Base-by-base conservation (phyloP, 306 rosid species). In the Fragaria ananassa region DNA sequence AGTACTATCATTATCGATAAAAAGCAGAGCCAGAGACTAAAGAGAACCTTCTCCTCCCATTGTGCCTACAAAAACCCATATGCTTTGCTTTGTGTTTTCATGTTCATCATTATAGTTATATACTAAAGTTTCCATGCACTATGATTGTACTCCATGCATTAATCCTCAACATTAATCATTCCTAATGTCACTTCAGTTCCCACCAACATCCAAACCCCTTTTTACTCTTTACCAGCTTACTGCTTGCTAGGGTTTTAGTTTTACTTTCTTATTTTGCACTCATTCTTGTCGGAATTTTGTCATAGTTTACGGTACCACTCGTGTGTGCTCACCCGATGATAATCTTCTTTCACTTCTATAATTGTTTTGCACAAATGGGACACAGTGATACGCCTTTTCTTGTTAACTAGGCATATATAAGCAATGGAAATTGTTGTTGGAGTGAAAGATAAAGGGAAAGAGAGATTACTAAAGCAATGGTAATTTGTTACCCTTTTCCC, bases 261-360 rank as follows among this genome's bases (percentile, higher is more conserved):
- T 42, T 42, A 42, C 46, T 42, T 42, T 41, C 25, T 54, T 21
- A 9, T 3, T n/a, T 47, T 56, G 29, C 75, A 56, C 64, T 41
- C 18, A 19, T 42, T 23, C 31, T 1, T 75, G 78, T 75, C 49
- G 56, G 54, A 50, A 10, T n/a, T 63, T 31, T 79, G 65, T 83
- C 74, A 37, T 45, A 57, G 76, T 76, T 82, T 61, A 34, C 67
- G 85, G 71, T 6, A 42, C 45, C 61, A 58, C 83, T 72, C 60
- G 83, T 79, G 83, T 79, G 31, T 23, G 2, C 6, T 14, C 17
- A 14, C 8, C 5, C 10, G 17, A 4, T 57, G 9, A 21, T 0
- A 21, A n/a, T 21, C 0, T 13, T 21, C 4, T 23, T 13, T 54
- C 3, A 58, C 37, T 21, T 72, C 1, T 15, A 31, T 54, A 58